Evolutionary conservation across 371 early-diverging fungal species (phyloP), one percentile per base, ranked within the genome.

Genomic region (Mortierella sp.): DNA sequence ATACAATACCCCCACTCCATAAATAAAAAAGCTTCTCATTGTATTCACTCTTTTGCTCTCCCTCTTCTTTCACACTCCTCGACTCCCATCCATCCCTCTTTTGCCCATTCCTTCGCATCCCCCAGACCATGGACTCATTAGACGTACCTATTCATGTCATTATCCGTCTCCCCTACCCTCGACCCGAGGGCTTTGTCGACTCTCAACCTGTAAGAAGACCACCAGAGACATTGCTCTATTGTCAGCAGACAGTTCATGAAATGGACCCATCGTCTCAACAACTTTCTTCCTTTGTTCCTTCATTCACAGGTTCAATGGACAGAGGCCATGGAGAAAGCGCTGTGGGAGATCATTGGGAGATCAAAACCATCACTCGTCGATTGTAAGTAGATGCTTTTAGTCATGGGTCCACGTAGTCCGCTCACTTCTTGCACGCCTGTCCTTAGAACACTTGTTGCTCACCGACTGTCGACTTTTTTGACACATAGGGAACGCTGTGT

Each of bases 311-410:
- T 91, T 68, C 79, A 89, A 50, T 92, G 92, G 92, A 91, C 91
- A 24, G 91, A 91, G 48, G 89, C 88, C 67, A 91, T 91, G 92
- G 92, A 92, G 45, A 88, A 90, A 55, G 86, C 86, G 22, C 66
- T 92, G 53, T 91, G 92, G 91, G 87, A 89, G 64, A 86, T 90
- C 70, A 88, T 91, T 79, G 88, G 90, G 9, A 90, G 90, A 66
- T 91, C 90, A 64, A 88, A 90, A 37, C 88, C 80, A 16, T 74
- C 74, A 9, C 76, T 80, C 19, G 80, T 89, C 26, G 91, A 92
- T 66, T 92, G 92, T 91, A 86, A 86, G 77, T 43, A n/a, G n/a
- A n/a, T n/a, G n/a, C n/a, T n/a, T n/a, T n/a, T n/a, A n/a, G n/a
- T n/a, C n/a, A n/a, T n/a, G n/a, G n/a, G n/a, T n/a, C n/a, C n/a